Evolutionary conservation across 2,329 filamentous ascomycete species (phyloP), one percentile per base, ranked within the genome.

Genomic region (Phoma sp.): DNA sequence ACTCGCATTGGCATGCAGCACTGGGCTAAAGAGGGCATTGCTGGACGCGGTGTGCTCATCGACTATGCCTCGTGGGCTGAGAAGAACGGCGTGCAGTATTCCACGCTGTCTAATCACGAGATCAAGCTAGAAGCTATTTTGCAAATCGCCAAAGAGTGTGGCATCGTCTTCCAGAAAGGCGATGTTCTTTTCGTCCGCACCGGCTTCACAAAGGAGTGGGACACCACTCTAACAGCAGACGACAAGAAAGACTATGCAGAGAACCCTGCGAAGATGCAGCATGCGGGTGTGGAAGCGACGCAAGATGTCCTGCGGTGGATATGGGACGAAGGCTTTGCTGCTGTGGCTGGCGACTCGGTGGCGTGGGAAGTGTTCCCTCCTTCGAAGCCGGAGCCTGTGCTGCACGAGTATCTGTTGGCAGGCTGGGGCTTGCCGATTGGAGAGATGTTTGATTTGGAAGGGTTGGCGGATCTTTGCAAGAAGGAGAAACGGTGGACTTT

Each of bases 401-500:
- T 67, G 43, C 62, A 68, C 44, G 52, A 61, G 48, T 61, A 57
- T 17, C 33, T 67, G 15, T 62, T 68, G 3, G 79, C 77, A 0
- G 80, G 80, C 0, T 84, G 81, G 81, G 82, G 82, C 0, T 74
- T 82, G 74, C 70, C 70, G n/a, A 67, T 73, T 39, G 68, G 69
- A 4, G 67, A 73, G 44, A 66, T 72, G 65, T 71, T 72, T 38
- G 69, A 71, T 48, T 70, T 88, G n/a, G 79, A 82, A 51, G 77
- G 57, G 1, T 55, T 82, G 52, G 69, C 70, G 1, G 68, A 76
- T 55, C 62, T 73, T 21, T 80, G 78, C 52, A 58, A 65, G 54
- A 71, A 67, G 58, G 55, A 72, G 58, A 58, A 67, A n/a, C 61
- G 76, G 40, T 81, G 76, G 64, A 74, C 68, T 1, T 81, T 81